Evolutionary conservation across 768 basidiomycete species (phyloP).

Genomic region (Psilocybe sp.): DNA sequence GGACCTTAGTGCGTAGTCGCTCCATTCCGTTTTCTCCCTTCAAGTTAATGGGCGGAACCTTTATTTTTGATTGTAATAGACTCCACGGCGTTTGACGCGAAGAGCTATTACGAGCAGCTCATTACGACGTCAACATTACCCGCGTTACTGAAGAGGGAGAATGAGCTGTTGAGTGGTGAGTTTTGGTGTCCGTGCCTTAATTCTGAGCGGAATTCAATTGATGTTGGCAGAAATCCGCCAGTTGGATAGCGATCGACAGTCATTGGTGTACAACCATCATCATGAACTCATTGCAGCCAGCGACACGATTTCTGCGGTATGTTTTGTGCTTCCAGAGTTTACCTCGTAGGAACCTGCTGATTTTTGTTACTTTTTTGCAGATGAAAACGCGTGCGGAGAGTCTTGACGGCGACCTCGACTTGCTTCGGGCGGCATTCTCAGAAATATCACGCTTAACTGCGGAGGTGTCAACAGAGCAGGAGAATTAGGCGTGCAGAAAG

Average conservation of each 20-base stretch:
- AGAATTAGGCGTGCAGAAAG: no score
- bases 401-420: conserved; percentile 80
- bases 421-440: conserved; percentile 76
- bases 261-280: conserved; percentile 92
- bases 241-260: conserved; percentile 85
- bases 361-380: conserved; percentile 31
- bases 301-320: conserved; percentile 84
- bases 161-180: conserved; percentile 72
- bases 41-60: background rate
- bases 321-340: conserved; percentile 14
- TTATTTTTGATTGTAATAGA: conserved; percentile 39
- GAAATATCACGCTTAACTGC: conserved; percentile 80
- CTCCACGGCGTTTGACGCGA: conserved; percentile 79
- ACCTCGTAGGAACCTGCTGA: background rate
- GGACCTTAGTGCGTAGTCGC: conserved; percentile 69
- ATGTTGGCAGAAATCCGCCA: conserved; percentile 70
- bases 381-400: conserved; percentile 88
- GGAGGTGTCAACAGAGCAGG: conserved; percentile 54
- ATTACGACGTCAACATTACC: conserved; percentile 80
- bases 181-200: background rate
- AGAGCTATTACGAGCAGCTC: conserved; percentile 80
- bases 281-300: conserved; percentile 93
- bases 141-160: conserved; percentile 73
- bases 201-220: background rate
- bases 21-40: background rate